These are phyloP conservation scores for Fusarium sp. DNA, from an alignment of 2,329 filamentous ascomycete genomes.

Conservation along the genomic window DNA sequence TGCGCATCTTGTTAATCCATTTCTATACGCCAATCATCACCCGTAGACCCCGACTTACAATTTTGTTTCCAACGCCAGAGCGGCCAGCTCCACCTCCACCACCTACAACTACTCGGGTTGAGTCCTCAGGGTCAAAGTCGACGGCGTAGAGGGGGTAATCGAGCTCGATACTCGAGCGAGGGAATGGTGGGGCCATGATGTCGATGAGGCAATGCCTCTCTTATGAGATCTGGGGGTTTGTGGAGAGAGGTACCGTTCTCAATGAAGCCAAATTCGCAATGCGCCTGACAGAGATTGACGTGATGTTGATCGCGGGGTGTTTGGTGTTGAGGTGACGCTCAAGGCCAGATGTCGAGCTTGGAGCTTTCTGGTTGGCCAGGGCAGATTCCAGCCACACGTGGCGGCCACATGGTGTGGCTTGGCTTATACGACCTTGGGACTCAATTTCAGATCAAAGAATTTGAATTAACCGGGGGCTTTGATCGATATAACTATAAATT, in stretches of 20 bases:
- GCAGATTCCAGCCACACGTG: slow-evolving; percentile 10
- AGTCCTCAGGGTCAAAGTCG: slow-evolving; percentile 86
- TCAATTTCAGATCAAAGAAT: neutral
- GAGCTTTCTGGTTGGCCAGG: slow-evolving; percentile 36
- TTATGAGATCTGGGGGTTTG: neutral
- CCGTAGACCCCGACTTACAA: slow-evolving; percentile 64
- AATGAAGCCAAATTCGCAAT: neutral
- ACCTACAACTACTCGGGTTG: slow-evolving; percentile 79
- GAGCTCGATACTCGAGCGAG: slow-evolving; percentile 70
- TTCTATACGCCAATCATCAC: neutral
- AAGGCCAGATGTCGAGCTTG: slow-evolving; percentile 42
- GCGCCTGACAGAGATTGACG: slow-evolving; percentile 5
- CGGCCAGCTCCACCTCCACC: slow-evolving; percentile 87
- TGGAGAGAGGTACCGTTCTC: neutral
- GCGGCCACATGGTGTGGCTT: slow-evolving; percentile 26
- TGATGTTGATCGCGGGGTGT: slow-evolving; percentile 24
- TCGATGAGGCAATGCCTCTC: slow-evolving; percentile 26
- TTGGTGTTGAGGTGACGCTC: slow-evolving; percentile 25
- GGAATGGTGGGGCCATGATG: slow-evolving; percentile 53
- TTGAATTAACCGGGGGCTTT: neutral
- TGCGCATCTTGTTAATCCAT: slow-evolving; percentile 47
- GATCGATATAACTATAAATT: neutral
- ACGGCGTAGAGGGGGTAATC: slow-evolving; percentile 87
- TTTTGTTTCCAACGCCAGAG: slow-evolving; percentile 87
- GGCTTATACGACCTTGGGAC: slow-evolving; percentile 42